Evolutionary conservation across 1,284 basidiomycete genomes (phyloP).

Genomic region (Ustilago crameri): DNA sequence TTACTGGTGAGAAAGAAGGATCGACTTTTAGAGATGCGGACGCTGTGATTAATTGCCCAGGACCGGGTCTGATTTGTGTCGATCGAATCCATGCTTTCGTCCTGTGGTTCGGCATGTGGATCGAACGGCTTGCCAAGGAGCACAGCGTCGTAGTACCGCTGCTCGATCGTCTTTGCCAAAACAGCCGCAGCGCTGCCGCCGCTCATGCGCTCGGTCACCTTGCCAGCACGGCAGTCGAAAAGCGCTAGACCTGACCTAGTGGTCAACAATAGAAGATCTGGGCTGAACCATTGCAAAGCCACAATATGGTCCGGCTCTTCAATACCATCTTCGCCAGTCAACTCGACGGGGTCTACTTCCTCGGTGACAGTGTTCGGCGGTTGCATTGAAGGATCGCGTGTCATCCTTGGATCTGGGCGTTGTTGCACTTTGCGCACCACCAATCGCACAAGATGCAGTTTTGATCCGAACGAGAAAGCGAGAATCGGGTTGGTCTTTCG

Average conservation of each 20-base stretch:
- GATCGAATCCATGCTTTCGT: not conserved
- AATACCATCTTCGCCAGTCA: conserved; percentile 36
- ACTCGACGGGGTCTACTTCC: conserved; percentile 41
- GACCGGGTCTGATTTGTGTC: conserved; percentile 7
- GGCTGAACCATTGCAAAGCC: conserved; percentile 71
- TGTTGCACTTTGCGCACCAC: conserved; percentile 33
- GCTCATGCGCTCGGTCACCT: conserved; percentile 52
- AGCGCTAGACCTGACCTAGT: conserved; percentile 38
- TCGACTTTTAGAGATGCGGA: conserved; percentile 86
- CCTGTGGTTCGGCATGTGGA: conserved; percentile 17
- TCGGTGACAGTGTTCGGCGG: conserved; percentile 15
- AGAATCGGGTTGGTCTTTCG: conserved; percentile 55
- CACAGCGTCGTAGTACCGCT: conserved; percentile 37
- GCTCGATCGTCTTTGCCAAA: conserved; percentile 31
- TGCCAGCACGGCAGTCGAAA: conserved; percentile 52
- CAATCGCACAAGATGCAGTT: conserved; percentile 52
- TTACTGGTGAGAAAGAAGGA: conserved; percentile 78
- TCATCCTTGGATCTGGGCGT: conserved; percentile 6
- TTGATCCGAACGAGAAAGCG: conserved; percentile 56
- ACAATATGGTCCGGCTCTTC: conserved; percentile 67
- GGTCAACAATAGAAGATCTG: conserved; percentile 54
- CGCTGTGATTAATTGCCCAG: conserved; percentile 71
- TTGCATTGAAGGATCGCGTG: not conserved
- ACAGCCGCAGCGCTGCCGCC: conserved; percentile 68
- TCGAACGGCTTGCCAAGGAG: conserved; percentile 31